phyloP scores from a whole-genome alignment of 495 filamentous ascomycete species.

The Aspergillus taichungensis region DNA sequence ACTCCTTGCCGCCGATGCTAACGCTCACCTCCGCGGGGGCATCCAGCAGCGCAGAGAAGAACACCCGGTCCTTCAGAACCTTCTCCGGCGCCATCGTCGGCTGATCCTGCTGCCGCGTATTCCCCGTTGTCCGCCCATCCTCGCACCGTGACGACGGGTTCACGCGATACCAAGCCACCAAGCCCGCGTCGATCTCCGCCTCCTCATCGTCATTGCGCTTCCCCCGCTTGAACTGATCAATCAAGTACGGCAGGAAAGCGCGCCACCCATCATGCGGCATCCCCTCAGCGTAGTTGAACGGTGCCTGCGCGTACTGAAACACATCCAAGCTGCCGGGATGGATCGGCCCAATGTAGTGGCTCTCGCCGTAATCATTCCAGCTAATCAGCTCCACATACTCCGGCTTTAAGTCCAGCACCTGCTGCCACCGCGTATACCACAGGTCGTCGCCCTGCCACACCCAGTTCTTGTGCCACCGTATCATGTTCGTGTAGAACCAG shows the following conservation, averaged over 20 bases:
- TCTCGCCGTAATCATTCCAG: conserved; percentile 76
- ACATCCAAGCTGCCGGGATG: conserved; percentile 24
- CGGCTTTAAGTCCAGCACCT: conserved; percentile 54
- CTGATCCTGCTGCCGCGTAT: conserved; percentile 14
- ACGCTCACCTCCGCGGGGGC: conserved; percentile 34
- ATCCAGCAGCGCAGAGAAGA: conserved; percentile 27
- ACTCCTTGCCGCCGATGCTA: conserved; percentile 36
- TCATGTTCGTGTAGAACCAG: conserved; percentile 67
- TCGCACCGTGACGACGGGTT: conserved; percentile 26
- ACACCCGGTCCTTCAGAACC: conserved; percentile 24
- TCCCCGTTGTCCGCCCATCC: conserved; percentile 28
- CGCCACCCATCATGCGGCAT: conserved; percentile 51
- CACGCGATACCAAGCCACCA: conserved; percentile 59
- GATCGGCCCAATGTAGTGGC: conserved; percentile 62
- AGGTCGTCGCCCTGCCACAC: conserved; percentile 60
- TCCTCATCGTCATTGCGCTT: conserved; percentile 28
- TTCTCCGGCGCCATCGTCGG: conserved; percentile 3
- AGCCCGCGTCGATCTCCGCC: conserved; percentile 36
- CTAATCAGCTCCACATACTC: conserved; percentile 28
- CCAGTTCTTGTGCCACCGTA: conserved; percentile 66
- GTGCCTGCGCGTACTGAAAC: conserved; percentile 37
- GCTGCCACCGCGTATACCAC: conserved; percentile 68
- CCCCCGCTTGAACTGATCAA: conserved; percentile 47
- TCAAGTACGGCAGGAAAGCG: conserved; percentile 51
- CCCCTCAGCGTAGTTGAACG: conserved; percentile 40